These are phyloP conservation scores for Serendipita sp. DNA, from an alignment of 1,284 basidiomycete genomes.

Conservation along the genomic window DNA sequence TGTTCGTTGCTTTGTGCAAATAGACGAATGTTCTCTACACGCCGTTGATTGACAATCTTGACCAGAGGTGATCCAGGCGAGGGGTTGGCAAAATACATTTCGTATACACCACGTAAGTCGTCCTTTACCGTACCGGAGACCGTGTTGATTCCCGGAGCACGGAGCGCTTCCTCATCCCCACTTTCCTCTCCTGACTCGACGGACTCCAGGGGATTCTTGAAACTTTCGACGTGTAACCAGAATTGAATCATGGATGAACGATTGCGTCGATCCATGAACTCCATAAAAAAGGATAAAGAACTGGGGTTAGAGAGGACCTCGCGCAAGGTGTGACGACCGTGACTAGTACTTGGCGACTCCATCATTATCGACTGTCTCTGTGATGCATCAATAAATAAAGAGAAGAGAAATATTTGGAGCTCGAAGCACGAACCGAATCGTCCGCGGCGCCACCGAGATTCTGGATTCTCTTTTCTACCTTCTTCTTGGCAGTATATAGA, in stretches of 20 bases:
- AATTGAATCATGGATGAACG: slow-evolving; percentile 84
- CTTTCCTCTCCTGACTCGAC: slow-evolving; percentile 36
- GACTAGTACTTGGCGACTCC: neutral
- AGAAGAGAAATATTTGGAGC: slow-evolving; percentile 14
- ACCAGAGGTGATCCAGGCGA: slow-evolving; percentile 44
- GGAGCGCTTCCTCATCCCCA: slow-evolving; percentile 47
- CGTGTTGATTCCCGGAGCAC: slow-evolving; percentile 36
- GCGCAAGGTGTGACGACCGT: slow-evolving; percentile 28
- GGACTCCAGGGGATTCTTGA: slow-evolving; percentile 88
- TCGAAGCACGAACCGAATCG: slow-evolving; percentile 34
- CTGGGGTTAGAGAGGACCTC: slow-evolving; percentile 76
- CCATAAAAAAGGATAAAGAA: slow-evolving; percentile 90
- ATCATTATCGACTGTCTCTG: slow-evolving; percentile 12
- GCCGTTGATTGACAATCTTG: slow-evolving; percentile 47
- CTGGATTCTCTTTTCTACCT: slow-evolving; percentile 72
- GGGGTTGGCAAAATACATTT: slow-evolving; percentile 64
- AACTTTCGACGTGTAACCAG: slow-evolving; percentile 92
- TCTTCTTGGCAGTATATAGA: slow-evolving; percentile 73
- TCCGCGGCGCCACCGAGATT: slow-evolving; percentile 54
- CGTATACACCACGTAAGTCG: slow-evolving; percentile 76
- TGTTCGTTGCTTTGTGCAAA: slow-evolving; percentile 41
- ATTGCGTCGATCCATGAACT: slow-evolving; percentile 86
- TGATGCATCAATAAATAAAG: slow-evolving; percentile 5
- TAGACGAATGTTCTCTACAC: slow-evolving; percentile 52
- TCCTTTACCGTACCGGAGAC: slow-evolving; percentile 55